Conservation (phyloP, 257 asterid genomes). For the Gentiana macrophylla region DNA sequence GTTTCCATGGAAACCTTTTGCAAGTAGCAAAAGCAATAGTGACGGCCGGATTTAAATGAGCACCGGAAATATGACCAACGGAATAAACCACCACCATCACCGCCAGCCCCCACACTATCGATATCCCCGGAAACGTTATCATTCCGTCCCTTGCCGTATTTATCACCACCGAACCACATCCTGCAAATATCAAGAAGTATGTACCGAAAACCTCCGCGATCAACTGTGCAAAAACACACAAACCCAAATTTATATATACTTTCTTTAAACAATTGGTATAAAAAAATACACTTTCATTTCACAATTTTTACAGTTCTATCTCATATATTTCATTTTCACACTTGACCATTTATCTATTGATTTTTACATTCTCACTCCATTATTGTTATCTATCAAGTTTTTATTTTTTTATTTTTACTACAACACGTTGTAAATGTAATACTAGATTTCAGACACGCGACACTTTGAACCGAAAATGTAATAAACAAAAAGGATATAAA, state of each 20-base stretch:
- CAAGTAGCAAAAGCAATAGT: slow-evolving; percentile 30
- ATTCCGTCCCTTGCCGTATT: slow-evolving; percentile 15
- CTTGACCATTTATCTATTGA: too few relatives aligned
- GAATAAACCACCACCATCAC: slow-evolving; percentile 34
- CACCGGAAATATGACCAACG: slow-evolving; percentile 32
- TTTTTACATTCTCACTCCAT: too few relatives aligned
- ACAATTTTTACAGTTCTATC: too few relatives aligned
- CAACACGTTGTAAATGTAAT: too few relatives aligned
- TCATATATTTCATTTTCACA: too few relatives aligned
- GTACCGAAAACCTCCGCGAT: slow-evolving; percentile 28
- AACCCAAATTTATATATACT: not conserved
- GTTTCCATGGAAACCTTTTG: slow-evolving; percentile 35
- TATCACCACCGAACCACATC: slow-evolving; percentile 29
- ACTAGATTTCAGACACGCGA: too few relatives aligned
- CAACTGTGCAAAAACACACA: slow-evolving; percentile 3
- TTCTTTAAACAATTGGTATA: too few relatives aligned
- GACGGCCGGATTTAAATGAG: slow-evolving; percentile 31
- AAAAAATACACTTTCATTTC: too few relatives aligned
- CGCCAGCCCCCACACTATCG: slow-evolving; percentile 32
- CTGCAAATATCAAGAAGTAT: slow-evolving; percentile 31
- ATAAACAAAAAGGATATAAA: too few relatives aligned
- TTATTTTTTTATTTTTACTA: too few relatives aligned
- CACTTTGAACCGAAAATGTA: too few relatives aligned
- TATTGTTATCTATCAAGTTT: too few relatives aligned
- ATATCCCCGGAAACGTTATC: slow-evolving; percentile 26